A percentile compares a stretch with the other conserved stretches of the same genome.
These are phyloP conservation scores for barrel medic (Medicago truncatula) DNA, from an alignment of 306 rosid species.

Conservation along the genomic window MtrunA17r5.0-ANR NC_053042.1:5645501-5646000, in stretches of 20 bases:
- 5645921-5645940: constrained; percentile 73
- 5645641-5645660: constrained; percentile 83
- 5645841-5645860: constrained; percentile 72
- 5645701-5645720: constrained; percentile 95
- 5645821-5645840: constrained; percentile 29
- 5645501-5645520: constrained; percentile 95
- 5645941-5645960: constrained; percentile 84
- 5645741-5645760: constrained; percentile 60
- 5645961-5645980: constrained; percentile 32
- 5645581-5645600: constrained; percentile 18
- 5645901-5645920: constrained; percentile 86
- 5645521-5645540: constrained; percentile 71
- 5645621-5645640: constrained; percentile 88
- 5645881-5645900: constrained; percentile 91
- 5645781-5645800: constrained; percentile 19
- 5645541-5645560: constrained; percentile 39
- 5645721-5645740: constrained; percentile 86
- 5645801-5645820: constrained; percentile 44
- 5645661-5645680: constrained; percentile 81
- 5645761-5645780: constrained; percentile 46
- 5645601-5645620: constrained; percentile 1
- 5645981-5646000: constrained; percentile 24
- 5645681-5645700: constrained; percentile 87
- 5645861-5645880: constrained; percentile 94
- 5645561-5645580: constrained; percentile 30